Conservation (phyloP, 768 basidiomycete genomes). For the Kwoniella sp. region DNA sequence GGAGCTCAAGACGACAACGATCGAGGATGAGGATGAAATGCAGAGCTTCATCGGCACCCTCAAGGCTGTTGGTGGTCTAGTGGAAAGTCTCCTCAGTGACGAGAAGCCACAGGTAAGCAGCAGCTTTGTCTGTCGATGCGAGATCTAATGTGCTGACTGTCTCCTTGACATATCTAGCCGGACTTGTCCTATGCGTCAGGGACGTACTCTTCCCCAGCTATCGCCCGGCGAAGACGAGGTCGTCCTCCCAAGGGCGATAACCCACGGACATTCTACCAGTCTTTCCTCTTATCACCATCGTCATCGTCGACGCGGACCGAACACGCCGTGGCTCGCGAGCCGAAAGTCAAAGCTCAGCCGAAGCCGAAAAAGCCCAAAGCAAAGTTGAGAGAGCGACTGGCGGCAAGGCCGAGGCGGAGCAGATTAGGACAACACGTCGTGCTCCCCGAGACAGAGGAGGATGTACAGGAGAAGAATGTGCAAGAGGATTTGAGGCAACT, state of each 20-base stretch:
- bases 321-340: background rate
- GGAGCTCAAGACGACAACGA: slow-evolving; percentile 24
- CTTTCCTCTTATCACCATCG: slow-evolving; percentile 20
- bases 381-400: background rate
- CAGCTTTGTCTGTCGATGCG: background rate
- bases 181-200: slow-evolving; percentile 15
- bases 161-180: background rate
- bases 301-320: background rate
- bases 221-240: slow-evolving; percentile 42
- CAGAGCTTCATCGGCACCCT: slow-evolving; percentile 24
- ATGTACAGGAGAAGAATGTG: background rate
- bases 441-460: background rate
- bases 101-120: slow-evolving; percentile 19
- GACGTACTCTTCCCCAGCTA: slow-evolving; percentile 42
- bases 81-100: slow-evolving; percentile 33
- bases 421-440: background rate
- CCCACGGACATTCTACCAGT: slow-evolving; percentile 27
- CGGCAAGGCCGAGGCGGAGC: background rate
- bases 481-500: background rate
- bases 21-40: slow-evolving; percentile 28
- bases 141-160: slow-evolving; percentile 4
- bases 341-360: background rate
- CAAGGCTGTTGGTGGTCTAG: slow-evolving; percentile 32
- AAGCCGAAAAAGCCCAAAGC: slow-evolving; percentile 2
- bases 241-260: slow-evolving; percentile 40